phyloP scores from a whole-genome alignment of 164 flowering plant species.

The Aristolochia fimbriata region DNA sequence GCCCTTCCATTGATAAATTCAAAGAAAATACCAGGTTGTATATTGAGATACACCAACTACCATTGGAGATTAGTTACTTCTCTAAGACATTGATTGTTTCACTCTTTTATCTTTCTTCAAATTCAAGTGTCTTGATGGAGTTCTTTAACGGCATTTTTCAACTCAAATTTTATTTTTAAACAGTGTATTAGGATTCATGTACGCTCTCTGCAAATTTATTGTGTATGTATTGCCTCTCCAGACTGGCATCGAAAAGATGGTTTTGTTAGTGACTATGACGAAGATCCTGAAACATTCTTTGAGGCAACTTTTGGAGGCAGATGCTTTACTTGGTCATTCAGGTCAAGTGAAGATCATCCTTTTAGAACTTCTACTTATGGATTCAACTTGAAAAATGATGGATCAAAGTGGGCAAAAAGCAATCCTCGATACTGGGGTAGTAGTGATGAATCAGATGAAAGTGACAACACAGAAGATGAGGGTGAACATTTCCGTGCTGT shows the following conservation, averaged over 20 bases:
- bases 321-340: conserved; percentile 50
- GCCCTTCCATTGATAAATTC: too few species aligned
- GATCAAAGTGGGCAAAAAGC: conserved; percentile 19
- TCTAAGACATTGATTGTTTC: too few species aligned
- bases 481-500: conserved; percentile 22
- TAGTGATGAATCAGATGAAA: conserved; percentile 21
- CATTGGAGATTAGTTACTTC: too few species aligned
- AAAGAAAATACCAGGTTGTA: too few species aligned
- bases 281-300: conserved; percentile 34
- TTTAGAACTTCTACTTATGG: conserved; percentile 27
- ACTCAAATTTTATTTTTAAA: too few species aligned
- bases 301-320: conserved; percentile 43
- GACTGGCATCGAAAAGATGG: conserved; percentile 31
- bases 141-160: too few species aligned
- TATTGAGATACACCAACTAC: too few species aligned
- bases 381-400: conserved; percentile 53
- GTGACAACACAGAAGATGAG: conserved; percentile 23
- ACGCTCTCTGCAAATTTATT: too few species aligned
- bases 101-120: too few species aligned
- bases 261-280: conserved; percentile 32
- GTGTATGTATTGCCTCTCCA: conserved; percentile 13
- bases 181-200: too few species aligned
- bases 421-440: conserved; percentile 31
- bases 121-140: too few species aligned
- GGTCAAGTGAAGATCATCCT: conserved; percentile 17